phyloP scores from a whole-genome alignment of 2,329 filamentous ascomycete species.

The Monilinia vaccinii-corymbosi region DNA sequence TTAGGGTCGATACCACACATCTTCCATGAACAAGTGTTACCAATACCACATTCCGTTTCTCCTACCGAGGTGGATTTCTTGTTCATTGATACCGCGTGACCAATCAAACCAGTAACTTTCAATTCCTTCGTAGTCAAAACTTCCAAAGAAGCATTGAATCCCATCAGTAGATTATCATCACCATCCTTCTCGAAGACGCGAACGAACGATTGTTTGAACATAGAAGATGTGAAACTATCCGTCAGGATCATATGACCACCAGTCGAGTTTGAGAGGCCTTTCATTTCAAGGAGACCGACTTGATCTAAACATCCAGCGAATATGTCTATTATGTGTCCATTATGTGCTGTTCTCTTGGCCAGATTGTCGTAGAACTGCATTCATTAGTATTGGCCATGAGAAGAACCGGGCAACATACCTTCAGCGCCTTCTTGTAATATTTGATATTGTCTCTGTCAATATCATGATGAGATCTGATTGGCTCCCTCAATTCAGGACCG shows the following conservation, averaged over 20 bases:
- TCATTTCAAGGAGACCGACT: conserved; percentile 96
- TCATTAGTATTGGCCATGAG: not conserved
- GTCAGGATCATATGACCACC: conserved; percentile 98
- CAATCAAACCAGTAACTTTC: conserved; percentile 95
- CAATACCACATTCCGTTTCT: conserved; percentile 96
- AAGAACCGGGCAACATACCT: conserved; percentile 46
- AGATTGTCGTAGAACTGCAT: conserved; percentile 83
- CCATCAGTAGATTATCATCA: conserved; percentile 92
- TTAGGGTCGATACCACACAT: conserved; percentile 97
- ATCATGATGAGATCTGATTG: conserved; percentile 95
- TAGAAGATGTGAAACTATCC: conserved; percentile 96
- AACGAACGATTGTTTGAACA: conserved; percentile 98
- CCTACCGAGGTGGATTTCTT: conserved; percentile 97
- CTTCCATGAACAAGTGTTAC: conserved; percentile 98
- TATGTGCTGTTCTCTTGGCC: conserved; percentile 89
- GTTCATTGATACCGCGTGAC: conserved; percentile 91
- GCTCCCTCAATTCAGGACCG: conserved; percentile 87
- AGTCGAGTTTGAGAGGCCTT: conserved; percentile 89
- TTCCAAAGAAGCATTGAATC: conserved; percentile 93
- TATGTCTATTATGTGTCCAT: conserved; percentile 94
- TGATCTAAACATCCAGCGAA: conserved; percentile 97
- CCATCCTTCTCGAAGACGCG: conserved; percentile 95
- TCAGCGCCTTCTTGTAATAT: conserved; percentile 98
- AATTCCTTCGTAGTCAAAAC: conserved; percentile 96
- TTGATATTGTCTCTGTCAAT: conserved; percentile 99